Evolutionary conservation across 805 yeast species (phyloP).

Genomic region (Candida easanensis): DNA sequence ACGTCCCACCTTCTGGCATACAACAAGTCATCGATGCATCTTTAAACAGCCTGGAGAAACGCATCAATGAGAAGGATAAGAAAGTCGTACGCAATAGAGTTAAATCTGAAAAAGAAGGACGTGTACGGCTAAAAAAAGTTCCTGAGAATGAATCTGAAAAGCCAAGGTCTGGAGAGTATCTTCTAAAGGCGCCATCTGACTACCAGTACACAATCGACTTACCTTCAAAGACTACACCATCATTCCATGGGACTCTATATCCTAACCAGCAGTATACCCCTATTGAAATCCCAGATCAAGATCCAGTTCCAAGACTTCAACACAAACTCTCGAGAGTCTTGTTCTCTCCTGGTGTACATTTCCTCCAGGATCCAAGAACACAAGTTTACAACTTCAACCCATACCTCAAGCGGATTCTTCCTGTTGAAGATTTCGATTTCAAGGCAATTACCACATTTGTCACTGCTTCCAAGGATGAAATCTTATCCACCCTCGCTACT

Average conservation of each 20-base stretch:
- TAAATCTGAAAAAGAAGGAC: too few species aligned
- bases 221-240: too few species aligned
- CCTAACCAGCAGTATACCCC: slow-evolving; percentile 14
- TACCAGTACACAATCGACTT: not conserved
- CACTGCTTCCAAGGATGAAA: slow-evolving; percentile 64
- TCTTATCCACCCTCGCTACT: slow-evolving; percentile 47
- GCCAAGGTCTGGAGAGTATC: too few species aligned
- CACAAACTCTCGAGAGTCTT: slow-evolving; percentile 70
- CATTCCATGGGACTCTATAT: too few species aligned
- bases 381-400: slow-evolving; percentile 68
- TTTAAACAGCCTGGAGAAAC: too few species aligned
- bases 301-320: slow-evolving; percentile 47
- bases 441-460: slow-evolving; percentile 53
- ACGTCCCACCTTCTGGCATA: too few species aligned
- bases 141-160: too few species aligned
- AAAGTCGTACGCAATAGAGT: too few species aligned
- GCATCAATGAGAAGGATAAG: too few species aligned
- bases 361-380: slow-evolving; percentile 73
- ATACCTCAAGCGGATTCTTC: slow-evolving; percentile 54
- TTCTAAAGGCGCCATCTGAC: not conserved
- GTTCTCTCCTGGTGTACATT: slow-evolving; percentile 80
- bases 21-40: too few species aligned
- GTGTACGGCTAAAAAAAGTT: too few species aligned
- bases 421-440: slow-evolving; percentile 65
- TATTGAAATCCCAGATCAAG: slow-evolving; percentile 12